A percentile compares a stretch with the other conserved stretches of the same genome.
Conservation (phyloP, 31 red algal species). For the Porphyra umbilicalis region DNA sequence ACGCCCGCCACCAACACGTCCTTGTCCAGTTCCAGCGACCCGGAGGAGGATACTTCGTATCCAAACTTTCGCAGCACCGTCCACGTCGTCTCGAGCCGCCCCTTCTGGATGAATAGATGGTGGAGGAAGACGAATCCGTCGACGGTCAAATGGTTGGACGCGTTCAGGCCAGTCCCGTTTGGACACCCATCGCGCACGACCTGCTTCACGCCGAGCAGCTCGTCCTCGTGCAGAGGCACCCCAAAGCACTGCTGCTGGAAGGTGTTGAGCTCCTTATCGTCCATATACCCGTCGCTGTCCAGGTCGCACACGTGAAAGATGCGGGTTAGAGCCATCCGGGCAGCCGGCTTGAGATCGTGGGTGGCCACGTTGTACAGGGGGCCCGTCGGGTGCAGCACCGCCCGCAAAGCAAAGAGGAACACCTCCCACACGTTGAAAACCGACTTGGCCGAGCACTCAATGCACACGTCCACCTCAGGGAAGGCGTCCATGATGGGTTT, state of each 20-base stretch:
- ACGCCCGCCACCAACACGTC: constrained; percentile 18
- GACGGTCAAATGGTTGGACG: constrained; percentile 55
- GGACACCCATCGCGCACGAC: constrained; percentile 57
- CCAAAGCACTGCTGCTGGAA: constrained; percentile 93
- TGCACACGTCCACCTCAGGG: constrained; percentile 91
- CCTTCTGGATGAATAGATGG: constrained; percentile 93
- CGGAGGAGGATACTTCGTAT: constrained; percentile 75
- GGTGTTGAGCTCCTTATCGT: constrained; percentile 93
- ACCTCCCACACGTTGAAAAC: constrained; percentile 94
- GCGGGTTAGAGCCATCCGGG: constrained; percentile 65
- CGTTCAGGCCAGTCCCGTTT: constrained; percentile 36
- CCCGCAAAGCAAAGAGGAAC: constrained; percentile 94
- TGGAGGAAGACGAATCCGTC: constrained; percentile 90
- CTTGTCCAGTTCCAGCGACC: constrained; percentile 20
- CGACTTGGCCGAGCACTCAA: constrained; percentile 91
- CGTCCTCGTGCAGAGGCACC: constrained; percentile 59
- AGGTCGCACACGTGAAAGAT: constrained; percentile 93
- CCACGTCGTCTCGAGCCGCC: constrained; percentile 91
- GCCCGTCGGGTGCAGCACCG: constrained; percentile 88
- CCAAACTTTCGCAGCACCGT: constrained; percentile 93
- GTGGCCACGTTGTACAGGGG: constrained; percentile 84
- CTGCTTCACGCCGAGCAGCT: constrained; percentile 89
- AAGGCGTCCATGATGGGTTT: constrained; percentile 97
- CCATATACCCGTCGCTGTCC: constrained; percentile 77
- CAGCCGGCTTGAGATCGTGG: constrained; percentile 52